A percentile compares a stretch with the other conserved stretches of the same genome.
phyloP scores from a whole-genome alignment of 2,329 filamentous ascomycete genomes.

The Aspergillus fructus region DNA sequence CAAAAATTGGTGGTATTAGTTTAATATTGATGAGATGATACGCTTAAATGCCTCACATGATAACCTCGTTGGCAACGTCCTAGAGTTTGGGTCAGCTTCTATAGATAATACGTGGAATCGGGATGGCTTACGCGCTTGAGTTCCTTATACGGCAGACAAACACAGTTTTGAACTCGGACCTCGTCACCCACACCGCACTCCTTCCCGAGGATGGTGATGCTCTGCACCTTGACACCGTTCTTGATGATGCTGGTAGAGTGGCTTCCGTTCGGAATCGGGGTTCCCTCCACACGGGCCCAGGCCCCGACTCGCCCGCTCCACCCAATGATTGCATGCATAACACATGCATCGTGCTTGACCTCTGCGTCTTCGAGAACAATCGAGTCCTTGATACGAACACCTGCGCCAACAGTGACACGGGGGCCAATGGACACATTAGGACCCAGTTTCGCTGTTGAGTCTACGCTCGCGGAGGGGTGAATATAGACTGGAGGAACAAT shows the following conservation, averaged over 20 bases:
- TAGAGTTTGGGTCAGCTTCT: conserved; percentile 15
- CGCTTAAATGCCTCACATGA: conserved; percentile 66
- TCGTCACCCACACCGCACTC: conserved; percentile 93
- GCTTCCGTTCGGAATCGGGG: conserved; percentile 79
- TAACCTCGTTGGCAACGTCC: conserved; percentile 62
- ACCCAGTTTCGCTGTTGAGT: conserved; percentile 92
- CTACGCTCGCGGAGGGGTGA: conserved; percentile 84
- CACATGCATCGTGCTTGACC: conserved; percentile 94
- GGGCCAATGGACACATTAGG: conserved; percentile 96
- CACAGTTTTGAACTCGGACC: conserved; percentile 93
- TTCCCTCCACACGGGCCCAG: conserved; percentile 98
- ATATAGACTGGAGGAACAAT: conserved; percentile 94
- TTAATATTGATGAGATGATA: conserved; percentile 3
- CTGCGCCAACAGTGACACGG: conserved; percentile 79
- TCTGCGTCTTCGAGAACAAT: conserved; percentile 94
- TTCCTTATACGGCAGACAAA: conserved; percentile 97
- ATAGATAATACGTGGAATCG: neutral
- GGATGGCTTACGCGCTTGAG: conserved; percentile 76
- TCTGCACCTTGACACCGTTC: conserved; percentile 98
- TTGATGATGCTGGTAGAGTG: conserved; percentile 95
- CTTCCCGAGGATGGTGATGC: conserved; percentile 95
- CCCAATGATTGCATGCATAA: conserved; percentile 93
- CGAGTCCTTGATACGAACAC: conserved; percentile 89
- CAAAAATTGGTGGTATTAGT: conserved; percentile 1
- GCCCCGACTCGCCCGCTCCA: conserved; percentile 95